Conservation (phyloP, 306 rosid genomes). For the Quercus agrifolia region DNA sequence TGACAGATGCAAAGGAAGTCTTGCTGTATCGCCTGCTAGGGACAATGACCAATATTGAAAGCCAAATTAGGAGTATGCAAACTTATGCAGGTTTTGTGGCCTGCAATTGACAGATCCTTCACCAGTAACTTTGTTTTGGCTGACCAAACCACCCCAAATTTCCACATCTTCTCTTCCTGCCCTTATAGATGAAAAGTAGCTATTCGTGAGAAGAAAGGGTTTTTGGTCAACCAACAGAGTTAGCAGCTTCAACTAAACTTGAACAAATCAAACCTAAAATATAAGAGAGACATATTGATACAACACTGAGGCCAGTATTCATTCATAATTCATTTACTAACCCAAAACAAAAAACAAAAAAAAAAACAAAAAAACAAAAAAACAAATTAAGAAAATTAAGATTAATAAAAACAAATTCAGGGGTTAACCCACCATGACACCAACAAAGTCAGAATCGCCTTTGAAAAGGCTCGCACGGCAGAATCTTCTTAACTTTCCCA, state of each 20-base stretch:
- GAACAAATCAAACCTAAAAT: constrained; percentile 20
- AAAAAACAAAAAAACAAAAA: not conserved
- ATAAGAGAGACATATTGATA: not conserved
- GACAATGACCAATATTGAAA: no score
- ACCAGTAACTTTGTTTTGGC: no score
- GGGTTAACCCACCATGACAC: constrained; percentile 52
- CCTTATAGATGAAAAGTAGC: no score
- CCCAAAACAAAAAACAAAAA: no score
- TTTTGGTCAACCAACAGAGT: constrained; percentile 41
- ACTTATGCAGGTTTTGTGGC: no score
- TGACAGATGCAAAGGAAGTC: no score
- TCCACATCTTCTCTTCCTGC: no score
- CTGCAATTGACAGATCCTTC: no score
- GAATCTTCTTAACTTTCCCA: constrained; percentile 60
- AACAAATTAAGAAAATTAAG: not conserved
- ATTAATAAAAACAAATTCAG: constrained; percentile 11
- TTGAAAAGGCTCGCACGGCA: constrained; percentile 37
- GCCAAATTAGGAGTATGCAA: no score
- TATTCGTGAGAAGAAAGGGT: not conserved
- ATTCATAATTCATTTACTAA: not conserved
- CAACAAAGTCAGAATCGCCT: constrained; percentile 49
- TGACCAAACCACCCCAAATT: no score
- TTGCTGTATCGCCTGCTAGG: no score
- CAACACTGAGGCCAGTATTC: not conserved
- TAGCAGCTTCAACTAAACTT: constrained; percentile 8